Percentiles rank a stretch among this genome's conserved stretches.
Evolutionary conservation across 2,329 filamentous ascomycete genomes (phyloP).

Genomic region (Xylaria sp.): DNA sequence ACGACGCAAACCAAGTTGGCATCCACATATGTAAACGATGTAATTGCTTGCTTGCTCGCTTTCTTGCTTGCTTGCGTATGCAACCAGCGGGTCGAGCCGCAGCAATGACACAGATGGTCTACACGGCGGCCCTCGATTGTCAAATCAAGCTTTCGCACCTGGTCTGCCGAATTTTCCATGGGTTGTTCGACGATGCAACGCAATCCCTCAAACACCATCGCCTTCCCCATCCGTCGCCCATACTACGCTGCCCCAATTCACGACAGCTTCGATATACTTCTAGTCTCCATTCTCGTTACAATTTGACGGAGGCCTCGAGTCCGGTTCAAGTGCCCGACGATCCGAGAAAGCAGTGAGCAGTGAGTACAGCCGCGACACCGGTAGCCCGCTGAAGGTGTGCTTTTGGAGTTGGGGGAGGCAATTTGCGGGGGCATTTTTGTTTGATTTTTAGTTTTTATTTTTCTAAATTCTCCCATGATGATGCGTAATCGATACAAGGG

Average conservation of each 20-base stretch:
- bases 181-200: constrained; percentile 35
- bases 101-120: constrained; percentile 21
- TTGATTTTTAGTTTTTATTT: no score
- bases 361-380: constrained; percentile 6
- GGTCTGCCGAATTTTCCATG: constrained; percentile 37
- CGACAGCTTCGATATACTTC: constrained; percentile 27
- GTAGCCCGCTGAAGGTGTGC: constrained; percentile 1
- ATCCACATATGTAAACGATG: background rate
- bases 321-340: constrained; percentile 24
- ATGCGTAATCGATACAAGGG: constrained; percentile 16
- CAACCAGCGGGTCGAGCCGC: constrained; percentile 41
- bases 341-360: constrained; percentile 17
- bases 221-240: constrained; percentile 33
- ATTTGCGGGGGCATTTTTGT: constrained; percentile 1
- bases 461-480: background rate
- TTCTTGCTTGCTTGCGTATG: constrained; percentile 28
- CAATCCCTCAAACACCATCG: constrained; percentile 29
- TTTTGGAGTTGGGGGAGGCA: constrained; percentile 4
- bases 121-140: constrained; percentile 26
- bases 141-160: constrained; percentile 39
- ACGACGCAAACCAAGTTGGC: constrained; percentile 20
- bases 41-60: constrained; percentile 23
- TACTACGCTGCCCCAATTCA: constrained; percentile 20
- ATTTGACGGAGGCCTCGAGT: constrained; percentile 10
- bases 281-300: constrained; percentile 18